These are phyloP conservation scores for Tolypocladium ovalisporum DNA, from an alignment of 2,329 filamentous ascomycete genomes.

Conservation along the genomic window DNA sequence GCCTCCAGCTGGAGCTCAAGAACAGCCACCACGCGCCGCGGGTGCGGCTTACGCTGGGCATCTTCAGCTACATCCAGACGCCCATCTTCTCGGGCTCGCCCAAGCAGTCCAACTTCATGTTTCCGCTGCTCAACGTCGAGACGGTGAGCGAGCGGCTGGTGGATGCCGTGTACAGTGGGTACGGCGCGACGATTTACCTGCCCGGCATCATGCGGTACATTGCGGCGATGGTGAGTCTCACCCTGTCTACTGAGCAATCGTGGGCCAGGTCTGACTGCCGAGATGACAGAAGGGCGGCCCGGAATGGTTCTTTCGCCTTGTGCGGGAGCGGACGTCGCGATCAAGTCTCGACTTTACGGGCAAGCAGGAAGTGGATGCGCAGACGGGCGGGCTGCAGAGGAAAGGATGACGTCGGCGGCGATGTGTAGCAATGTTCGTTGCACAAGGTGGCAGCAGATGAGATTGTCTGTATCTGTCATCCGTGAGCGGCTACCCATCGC, in stretches of 20 bases:
- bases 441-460: too few relatives aligned
- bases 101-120: background rate
- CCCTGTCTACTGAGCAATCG: background rate
- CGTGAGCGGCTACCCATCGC: too few relatives aligned
- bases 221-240: background rate
- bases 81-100: background rate
- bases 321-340: background rate
- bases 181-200: background rate
- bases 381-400: background rate
- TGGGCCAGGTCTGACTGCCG: background rate
- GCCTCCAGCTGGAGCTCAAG: background rate
- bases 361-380: background rate
- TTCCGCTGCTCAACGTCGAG: background rate
- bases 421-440: too few relatives aligned
- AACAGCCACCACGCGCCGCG: background rate
- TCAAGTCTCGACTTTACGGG: background rate
- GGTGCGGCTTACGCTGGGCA: background rate
- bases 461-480: too few relatives aligned
- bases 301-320: background rate
- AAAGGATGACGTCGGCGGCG: background rate
- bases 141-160: background rate
- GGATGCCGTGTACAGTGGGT: background rate
- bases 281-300: background rate
- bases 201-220: background rate
- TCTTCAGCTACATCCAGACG: background rate